Evolutionary conservation across 306 rosid species (phyloP).

Genomic region (Prunus davidiana): DNA sequence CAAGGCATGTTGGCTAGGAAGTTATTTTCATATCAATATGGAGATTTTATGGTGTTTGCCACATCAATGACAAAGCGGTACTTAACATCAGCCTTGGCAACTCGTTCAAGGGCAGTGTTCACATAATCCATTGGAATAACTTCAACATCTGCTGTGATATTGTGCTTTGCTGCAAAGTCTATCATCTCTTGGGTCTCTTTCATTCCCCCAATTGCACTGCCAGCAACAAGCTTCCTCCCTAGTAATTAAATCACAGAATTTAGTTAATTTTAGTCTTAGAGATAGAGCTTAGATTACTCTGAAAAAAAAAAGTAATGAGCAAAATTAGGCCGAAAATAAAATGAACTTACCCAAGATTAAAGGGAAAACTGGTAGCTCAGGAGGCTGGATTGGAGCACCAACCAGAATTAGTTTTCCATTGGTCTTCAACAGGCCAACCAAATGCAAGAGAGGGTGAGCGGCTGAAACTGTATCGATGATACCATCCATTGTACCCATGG

Average conservation of each 20-base stretch:
- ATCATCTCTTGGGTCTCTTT: background rate
- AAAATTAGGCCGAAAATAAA: background rate
- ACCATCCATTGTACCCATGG: slow-evolving; percentile 31
- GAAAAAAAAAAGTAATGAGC: background rate
- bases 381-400: slow-evolving; percentile 19
- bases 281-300: too few relatives aligned
- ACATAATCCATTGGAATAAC: slow-evolving; percentile 45
- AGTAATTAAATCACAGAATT: background rate
- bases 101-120: slow-evolving; percentile 39
- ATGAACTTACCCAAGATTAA: background rate
- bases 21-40: background rate
- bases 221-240: slow-evolving; percentile 25
- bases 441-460: slow-evolving; percentile 14
- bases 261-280: background rate
- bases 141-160: slow-evolving; percentile 43
- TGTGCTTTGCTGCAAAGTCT: slow-evolving; percentile 50
- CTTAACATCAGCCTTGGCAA: slow-evolving; percentile 41
- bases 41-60: slow-evolving; percentile 19
- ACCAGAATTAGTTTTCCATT: slow-evolving; percentile 39
- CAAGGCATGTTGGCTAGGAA: background rate
- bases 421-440: slow-evolving; percentile 10
- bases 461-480: slow-evolving; percentile 38
- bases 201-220: slow-evolving; percentile 31
- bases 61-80: slow-evolving; percentile 52
- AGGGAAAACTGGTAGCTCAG: slow-evolving; percentile 29